Evolutionary conservation across 352 stramenopile genomes (phyloP), one percentile per base, ranked within the genome.

Genomic region (Phytopythium mirpurense): DNA sequence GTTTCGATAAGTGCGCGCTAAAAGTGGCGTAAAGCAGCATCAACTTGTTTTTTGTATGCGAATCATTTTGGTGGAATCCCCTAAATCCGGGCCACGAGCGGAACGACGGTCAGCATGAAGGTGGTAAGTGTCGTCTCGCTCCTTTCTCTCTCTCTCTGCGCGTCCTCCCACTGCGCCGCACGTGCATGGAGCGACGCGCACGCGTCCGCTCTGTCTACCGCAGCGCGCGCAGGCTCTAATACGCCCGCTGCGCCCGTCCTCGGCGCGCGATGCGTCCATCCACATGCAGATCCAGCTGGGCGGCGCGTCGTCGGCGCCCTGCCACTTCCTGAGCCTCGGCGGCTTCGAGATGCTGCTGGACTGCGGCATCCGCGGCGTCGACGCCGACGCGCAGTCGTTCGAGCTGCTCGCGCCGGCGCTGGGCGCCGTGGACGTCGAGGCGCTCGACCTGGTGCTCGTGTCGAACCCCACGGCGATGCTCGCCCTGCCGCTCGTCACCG

Each of bases 301-400:
- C 24, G 68, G 60, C 44, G 74, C 76, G 3, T 83, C 88, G 47
- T 74, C 88, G 59, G 78, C 70, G 31, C 65, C 90, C 1, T 91
- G 81, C 56, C 78, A 90, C 48, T 95, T 95, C 61, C 52, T 93
- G 41, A 85, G 75, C 56, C 69, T 93, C 24, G 80, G 75, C 50
- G 84, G 84, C 46, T 89, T 77, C 47, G 78, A 95, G 51, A 59
- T 95, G 45, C 69, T 95, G 51, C 67, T 95, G 44, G 84, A 95
- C 67, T 92, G 78, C 51, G 81, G 79, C 16, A 36, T 91, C 27
- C 64, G 57, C 21, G 48, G 59, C 27, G 57, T 64, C 48, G 63
- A 41, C 26, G 40, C 62, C 19, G 19, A 40, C 56, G 42, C 10
- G 16, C 43, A 46, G 11, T 14, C 56, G 29, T 65, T 85, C 37